Conservation (phyloP, 148 eudicot species). For the Chenopodium berlandieri region DNA sequence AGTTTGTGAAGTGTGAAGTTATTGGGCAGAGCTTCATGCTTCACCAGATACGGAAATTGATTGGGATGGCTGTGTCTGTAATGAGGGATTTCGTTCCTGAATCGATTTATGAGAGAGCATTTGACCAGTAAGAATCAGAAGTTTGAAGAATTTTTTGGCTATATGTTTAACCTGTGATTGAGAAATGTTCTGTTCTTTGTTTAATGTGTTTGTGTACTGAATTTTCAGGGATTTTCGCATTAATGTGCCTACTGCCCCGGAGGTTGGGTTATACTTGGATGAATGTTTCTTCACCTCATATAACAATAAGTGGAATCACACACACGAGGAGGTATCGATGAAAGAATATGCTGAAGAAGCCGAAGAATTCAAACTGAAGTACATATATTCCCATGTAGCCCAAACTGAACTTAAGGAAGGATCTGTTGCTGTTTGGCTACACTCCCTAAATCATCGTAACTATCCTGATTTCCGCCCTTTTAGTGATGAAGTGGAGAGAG, state of each 20-base stretch:
- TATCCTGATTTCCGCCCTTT: conserved; percentile 54
- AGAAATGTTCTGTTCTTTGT: no score
- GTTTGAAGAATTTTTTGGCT: not conserved
- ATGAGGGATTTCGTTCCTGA: conserved; percentile 76
- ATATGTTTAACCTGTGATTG: not conserved
- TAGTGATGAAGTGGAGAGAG: conserved; percentile 5
- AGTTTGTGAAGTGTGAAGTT: conserved; percentile 91
- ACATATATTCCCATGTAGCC: conserved; percentile 79
- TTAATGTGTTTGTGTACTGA: conserved; percentile 12
- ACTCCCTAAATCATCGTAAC: conserved; percentile 78
- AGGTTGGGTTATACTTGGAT: conserved; percentile 87
- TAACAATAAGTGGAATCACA: conserved; percentile 67
- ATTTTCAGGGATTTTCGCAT: conserved; percentile 55
- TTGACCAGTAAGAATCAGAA: conserved; percentile 48
- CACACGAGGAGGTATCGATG: conserved; percentile 87
- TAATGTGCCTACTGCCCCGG: conserved; percentile 92
- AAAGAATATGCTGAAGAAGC: conserved; percentile 68
- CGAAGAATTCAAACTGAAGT: conserved; percentile 73
- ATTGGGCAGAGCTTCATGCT: conserved; percentile 98
- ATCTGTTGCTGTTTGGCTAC: conserved; percentile 73
- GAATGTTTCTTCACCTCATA: conserved; percentile 92
- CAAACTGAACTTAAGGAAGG: conserved; percentile 77
- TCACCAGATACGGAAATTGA: conserved; percentile 90
- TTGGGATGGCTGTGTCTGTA: conserved; percentile 82
- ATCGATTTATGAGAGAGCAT: conserved; percentile 60